Evolutionary conservation across 306 rosid genomes (phyloP).

Genomic region (Ormosia emarginata): DNA sequence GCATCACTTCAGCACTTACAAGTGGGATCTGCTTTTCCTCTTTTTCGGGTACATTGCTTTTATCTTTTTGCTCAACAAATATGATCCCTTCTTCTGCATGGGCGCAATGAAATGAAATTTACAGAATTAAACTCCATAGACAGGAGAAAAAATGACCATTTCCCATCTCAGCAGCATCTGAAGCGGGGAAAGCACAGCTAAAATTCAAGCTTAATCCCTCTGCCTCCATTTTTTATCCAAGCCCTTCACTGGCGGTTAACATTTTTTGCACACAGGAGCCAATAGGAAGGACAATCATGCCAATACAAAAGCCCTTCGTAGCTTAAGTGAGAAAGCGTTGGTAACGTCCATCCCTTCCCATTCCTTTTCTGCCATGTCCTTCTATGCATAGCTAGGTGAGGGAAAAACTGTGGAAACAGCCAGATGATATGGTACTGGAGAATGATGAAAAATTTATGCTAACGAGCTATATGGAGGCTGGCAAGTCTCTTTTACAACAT

Average conservation of each 20-base stretch:
- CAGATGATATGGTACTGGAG: background rate
- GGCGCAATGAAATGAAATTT: no score
- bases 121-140: background rate
- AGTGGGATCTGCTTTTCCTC: no score
- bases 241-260: background rate
- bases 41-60: no score
- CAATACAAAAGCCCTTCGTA: background rate
- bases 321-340: background rate
- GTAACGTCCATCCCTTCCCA: background rate
- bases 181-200: background rate
- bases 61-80: no score
- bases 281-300: background rate
- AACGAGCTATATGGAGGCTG: conserved; percentile 18
- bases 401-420: background rate
- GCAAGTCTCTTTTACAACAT: conserved; percentile 16
- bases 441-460: background rate
- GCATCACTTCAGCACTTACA: no score
- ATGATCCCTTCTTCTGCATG: no score
- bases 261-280: background rate
- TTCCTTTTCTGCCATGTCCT: background rate
- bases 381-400: background rate
- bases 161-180: background rate
- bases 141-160: background rate
- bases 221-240: background rate
- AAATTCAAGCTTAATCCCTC: background rate